Conservation (phyloP, 2,329 filamentous ascomycete species). For the Exophiala viscosa region DNA sequence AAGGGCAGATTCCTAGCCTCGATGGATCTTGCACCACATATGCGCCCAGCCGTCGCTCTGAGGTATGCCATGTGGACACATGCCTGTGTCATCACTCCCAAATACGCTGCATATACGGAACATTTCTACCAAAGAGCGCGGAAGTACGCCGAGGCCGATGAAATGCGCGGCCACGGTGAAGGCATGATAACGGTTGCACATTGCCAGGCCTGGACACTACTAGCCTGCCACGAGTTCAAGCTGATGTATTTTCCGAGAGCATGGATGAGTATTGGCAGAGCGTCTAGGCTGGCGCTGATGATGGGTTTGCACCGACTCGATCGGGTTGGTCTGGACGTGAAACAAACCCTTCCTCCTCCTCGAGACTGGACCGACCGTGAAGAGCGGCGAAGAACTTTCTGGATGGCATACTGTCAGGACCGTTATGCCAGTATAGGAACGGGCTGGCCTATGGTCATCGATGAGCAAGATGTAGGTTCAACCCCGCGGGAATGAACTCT, state of each 20-base stretch:
- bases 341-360: conserved; percentile 80
- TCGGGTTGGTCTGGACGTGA: conserved; percentile 77
- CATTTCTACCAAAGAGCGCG: conserved; percentile 86
- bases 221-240: conserved; percentile 88
- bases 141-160: conserved; percentile 85
- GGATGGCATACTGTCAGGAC: conserved; percentile 88
- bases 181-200: conserved; percentile 80
- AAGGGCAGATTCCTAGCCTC: conserved; percentile 80
- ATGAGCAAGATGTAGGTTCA: conserved; percentile 69
- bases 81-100: conserved; percentile 80
- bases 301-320: conserved; percentile 87
- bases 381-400: conserved; percentile 87
- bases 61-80: conserved; percentile 96
- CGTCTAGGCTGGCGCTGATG: conserved; percentile 81
- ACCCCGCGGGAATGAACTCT: background rate
- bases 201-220: conserved; percentile 76
- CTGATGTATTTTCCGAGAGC: conserved; percentile 96
- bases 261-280: conserved; percentile 85
- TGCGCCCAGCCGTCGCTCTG: conserved; percentile 80
- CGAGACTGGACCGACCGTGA: conserved; percentile 93
- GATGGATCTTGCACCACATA: conserved; percentile 81
- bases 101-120: conserved; percentile 73
- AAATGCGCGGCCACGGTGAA: conserved; percentile 89
- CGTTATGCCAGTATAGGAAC: conserved; percentile 94
- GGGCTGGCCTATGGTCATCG: conserved; percentile 92